A percentile compares a stretch with the other conserved stretches of the same genome.
Conservation (phyloP, 2,329 filamentous ascomycete genomes). For the Diaporthe ilicicola region DNA sequence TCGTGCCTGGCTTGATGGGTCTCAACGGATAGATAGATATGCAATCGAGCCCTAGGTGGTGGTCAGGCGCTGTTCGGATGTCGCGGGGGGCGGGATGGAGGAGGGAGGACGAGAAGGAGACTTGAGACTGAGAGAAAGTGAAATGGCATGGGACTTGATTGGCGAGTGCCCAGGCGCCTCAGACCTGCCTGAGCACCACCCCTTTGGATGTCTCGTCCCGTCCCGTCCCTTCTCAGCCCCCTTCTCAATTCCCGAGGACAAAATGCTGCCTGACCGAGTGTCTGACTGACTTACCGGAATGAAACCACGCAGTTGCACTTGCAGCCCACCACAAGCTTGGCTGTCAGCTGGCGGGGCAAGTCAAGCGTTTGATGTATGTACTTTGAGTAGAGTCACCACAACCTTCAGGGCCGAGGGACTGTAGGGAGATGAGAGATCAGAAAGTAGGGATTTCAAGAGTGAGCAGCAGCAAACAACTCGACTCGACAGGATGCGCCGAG, state of each 20-base stretch:
- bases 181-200: neutral
- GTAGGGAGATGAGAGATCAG: neutral
- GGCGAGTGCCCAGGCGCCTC: neutral
- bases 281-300: slow-evolving; percentile 22
- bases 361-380: neutral
- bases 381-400: neutral
- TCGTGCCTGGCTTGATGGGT: neutral
- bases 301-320: slow-evolving; percentile 10
- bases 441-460: neutral
- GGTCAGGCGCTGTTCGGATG: neutral
- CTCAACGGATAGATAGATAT: neutral
- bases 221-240: slow-evolving; percentile 4
- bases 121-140: neutral
- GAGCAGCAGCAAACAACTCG: neutral
- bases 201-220: slow-evolving; percentile 18
- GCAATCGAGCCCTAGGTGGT: neutral
- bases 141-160: neutral
- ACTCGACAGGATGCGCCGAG: neutral
- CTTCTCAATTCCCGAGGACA: neutral
- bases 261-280: neutral
- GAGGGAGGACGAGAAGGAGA: neutral
- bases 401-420: neutral
- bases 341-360: slow-evolving; percentile 4
- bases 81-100: neutral
- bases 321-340: slow-evolving; percentile 14